Conservation (phyloP, 345 rosid species). For the Populus ilicifolia region DNA sequence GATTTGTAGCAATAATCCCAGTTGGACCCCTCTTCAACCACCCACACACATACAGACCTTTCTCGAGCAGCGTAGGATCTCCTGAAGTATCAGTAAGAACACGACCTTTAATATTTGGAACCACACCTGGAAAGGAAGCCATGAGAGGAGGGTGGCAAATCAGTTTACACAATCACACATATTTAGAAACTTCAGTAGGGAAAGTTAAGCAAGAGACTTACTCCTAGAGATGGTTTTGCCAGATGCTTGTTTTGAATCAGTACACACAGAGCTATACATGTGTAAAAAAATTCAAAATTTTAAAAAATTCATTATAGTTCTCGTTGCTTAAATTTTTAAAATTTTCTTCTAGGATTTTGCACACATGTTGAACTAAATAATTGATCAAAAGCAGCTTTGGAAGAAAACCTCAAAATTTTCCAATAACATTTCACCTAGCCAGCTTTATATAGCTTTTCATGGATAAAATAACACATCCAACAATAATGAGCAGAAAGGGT, state of each 20-base stretch:
- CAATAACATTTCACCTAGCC: not conserved
- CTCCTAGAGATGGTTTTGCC: no score
- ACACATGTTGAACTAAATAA: not conserved
- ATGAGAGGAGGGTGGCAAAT: not conserved
- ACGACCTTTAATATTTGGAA: slow-evolving; percentile 66
- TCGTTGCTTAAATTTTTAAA: not conserved
- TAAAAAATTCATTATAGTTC: not conserved
- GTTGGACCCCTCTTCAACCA: slow-evolving; percentile 97
- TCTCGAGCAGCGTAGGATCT: slow-evolving; percentile 39
- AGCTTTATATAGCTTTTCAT: not conserved
- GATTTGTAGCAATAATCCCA: slow-evolving; percentile 86
- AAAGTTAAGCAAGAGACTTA: no score
- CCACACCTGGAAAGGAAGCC: slow-evolving; percentile 52
- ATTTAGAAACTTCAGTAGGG: not conserved
- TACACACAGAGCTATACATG: no score
- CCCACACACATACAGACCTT: slow-evolving; percentile 85
- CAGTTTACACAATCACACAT: not conserved
- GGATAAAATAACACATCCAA: not conserved
- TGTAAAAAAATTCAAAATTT: no score
- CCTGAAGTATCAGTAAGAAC: slow-evolving; percentile 48
- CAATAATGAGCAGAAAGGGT: not conserved
- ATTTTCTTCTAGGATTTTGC: not conserved
- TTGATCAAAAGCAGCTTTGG: not conserved
- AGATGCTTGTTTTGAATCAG: no score
- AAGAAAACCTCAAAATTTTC: not conserved